Base-by-base conservation (phyloP, 768 basidiomycete genomes). In the Calocybe gangraenosa region DNA sequence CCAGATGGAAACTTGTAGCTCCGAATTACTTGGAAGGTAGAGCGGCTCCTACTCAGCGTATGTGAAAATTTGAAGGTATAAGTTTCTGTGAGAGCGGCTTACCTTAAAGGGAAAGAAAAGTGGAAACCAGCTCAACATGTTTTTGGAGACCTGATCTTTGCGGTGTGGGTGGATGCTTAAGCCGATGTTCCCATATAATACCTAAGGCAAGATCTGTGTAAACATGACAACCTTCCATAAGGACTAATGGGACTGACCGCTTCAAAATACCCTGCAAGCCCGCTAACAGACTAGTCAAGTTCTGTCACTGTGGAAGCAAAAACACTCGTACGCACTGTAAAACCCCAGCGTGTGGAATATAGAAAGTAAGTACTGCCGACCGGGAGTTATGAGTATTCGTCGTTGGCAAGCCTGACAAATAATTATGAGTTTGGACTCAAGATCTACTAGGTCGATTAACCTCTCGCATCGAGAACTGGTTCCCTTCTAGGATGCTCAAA, bases 81-180 rank as follows among this genome's bases (percentile, higher is more conserved):
- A 36, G 19, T 41, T 50, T 37, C 43, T 25, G 36, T 22, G 10
- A 42, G n/a, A 17, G 44, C 47, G 48, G n/a, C 43, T 28, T 31
- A 45, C 93, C 65, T 82, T 87, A 61, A 98, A 81, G 2, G 96
- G 96, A 66, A 99, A 95, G 68, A 92, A 96, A 15, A 97, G 66
- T 0, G 96, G 96, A 68, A 99, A 99, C 96, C 96, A 99, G 60
- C 94, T 97, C 56, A 98, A 73, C 96, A 99, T 99, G 55, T 98
- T 86, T 56, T 90, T 93, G 7, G 92, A 93, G 43, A 94, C 74
- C 37, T 79, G 73, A 20, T 91, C 86, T 60, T 87, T 91, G 38
- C 84, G 81, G 42, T 88, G 79, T 0, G 96, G 96, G 60, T 98
- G 95, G 33, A 96, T 97, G 57, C 91, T 96, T 19, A 97, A 68